Conservation (phyloP, 139 green algal genomes). For the Mesotaenium endlicherianum region DNA sequence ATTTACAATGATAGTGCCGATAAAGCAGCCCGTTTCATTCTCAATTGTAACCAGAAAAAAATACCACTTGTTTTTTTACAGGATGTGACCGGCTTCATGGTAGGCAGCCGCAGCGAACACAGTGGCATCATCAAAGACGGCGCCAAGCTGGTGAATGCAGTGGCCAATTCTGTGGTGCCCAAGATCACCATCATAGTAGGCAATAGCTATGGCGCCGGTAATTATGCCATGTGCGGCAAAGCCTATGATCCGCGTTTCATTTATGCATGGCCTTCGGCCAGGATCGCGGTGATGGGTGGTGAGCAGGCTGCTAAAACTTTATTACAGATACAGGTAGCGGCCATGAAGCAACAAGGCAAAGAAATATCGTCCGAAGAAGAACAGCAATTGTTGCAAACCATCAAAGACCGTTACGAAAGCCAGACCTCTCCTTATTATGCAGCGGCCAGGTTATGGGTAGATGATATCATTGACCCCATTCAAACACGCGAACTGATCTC, state of each 20-base stretch:
- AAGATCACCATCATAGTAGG: constrained; percentile 5
- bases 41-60: too few relatives aligned
- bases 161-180: constrained; percentile 44
- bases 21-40: too few relatives aligned
- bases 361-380: background rate
- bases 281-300: constrained; percentile 84
- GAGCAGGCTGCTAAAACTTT: constrained; percentile 75
- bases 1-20: too few relatives aligned
- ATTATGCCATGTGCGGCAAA: constrained; percentile 91
- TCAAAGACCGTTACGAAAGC: background rate
- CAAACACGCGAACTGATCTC: background rate
- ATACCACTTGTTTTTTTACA: background rate
- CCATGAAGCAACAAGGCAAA: background rate
- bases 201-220: constrained; percentile 65
- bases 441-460: background rate
- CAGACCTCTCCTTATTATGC: background rate
- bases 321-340: background rate
- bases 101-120: constrained; percentile 70
- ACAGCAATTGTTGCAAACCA: background rate
- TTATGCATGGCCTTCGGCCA: constrained; percentile 86
- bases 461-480: background rate
- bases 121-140: constrained; percentile 88
- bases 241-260: constrained; percentile 84
- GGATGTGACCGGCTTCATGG: background rate
- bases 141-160: constrained; percentile 88